Percentiles rank a stretch among this genome's conserved stretches.
Evolutionary conservation across 805 yeast genomes (phyloP).

Genomic region (Yarrowia osloensis): DNA sequence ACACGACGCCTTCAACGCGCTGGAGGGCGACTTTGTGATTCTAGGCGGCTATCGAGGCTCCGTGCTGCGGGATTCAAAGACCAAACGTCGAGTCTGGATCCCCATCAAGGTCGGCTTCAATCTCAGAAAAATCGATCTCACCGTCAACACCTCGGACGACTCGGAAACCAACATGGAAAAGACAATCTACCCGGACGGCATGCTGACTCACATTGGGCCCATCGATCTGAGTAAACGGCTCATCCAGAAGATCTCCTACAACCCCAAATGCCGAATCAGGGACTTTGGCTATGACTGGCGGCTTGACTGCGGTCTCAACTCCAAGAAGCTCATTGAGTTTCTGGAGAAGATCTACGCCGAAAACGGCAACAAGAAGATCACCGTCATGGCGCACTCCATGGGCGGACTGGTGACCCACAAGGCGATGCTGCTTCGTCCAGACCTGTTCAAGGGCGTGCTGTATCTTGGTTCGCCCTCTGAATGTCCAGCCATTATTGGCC

Average conservation of each 20-base stretch:
- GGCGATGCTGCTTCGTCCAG: constrained; percentile 67
- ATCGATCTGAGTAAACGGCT: constrained; percentile 72
- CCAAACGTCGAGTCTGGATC: constrained; percentile 76
- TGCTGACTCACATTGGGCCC: constrained; percentile 82
- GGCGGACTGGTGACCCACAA: constrained; percentile 88
- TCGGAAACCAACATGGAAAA: constrained; percentile 63
- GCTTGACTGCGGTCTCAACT: constrained; percentile 59
- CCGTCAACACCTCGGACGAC: constrained; percentile 69
- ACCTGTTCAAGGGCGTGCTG: constrained; percentile 68
- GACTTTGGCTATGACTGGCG: constrained; percentile 97
- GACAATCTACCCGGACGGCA: constrained; percentile 67
- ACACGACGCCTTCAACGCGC: constrained; percentile 42
- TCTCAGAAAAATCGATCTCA: constrained; percentile 64
- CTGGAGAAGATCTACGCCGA: constrained; percentile 46
- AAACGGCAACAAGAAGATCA: constrained; percentile 53
- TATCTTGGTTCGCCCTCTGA: constrained; percentile 84
- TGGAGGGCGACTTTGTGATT: constrained; percentile 77
- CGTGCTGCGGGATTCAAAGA: constrained; percentile 62
- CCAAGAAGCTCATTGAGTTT: constrained; percentile 54
- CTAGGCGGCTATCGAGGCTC: constrained; percentile 91
- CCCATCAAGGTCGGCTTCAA: constrained; percentile 84
- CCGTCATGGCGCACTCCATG: constrained; percentile 89
- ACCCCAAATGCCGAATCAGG: constrained; percentile 59
- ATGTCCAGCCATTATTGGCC: constrained; percentile 85
- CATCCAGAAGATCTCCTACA: constrained; percentile 50